Conservation (phyloP, 164 flowering plant species). For the Chimonanthus salicifolius region DNA sequence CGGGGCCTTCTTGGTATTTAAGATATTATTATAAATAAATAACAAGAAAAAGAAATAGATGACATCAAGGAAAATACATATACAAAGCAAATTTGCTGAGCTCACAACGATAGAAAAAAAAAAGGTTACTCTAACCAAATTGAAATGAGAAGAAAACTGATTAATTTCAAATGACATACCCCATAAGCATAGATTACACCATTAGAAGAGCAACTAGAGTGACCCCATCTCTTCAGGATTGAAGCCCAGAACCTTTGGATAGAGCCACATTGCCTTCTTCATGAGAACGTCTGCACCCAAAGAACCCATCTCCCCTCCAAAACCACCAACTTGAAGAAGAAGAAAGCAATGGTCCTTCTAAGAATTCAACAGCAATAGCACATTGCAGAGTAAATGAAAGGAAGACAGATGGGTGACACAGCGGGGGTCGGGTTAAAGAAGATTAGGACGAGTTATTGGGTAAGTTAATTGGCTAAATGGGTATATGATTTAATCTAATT, state of each 20-base stretch:
- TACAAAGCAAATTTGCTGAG: background rate
- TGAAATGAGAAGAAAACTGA: background rate
- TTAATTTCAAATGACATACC: slow-evolving; percentile 35
- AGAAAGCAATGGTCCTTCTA: slow-evolving; percentile 1
- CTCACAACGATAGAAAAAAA: background rate
- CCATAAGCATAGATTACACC: slow-evolving; percentile 76
- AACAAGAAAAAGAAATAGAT: background rate
- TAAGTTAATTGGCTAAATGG: too few species aligned
- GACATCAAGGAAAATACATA: background rate
- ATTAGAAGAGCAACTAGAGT: slow-evolving; percentile 70
- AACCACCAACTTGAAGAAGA: slow-evolving; percentile 5
- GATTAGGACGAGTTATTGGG: too few species aligned
- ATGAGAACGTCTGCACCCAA: slow-evolving; percentile 38
- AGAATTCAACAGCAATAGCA: slow-evolving; percentile 6
- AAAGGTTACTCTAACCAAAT: background rate
- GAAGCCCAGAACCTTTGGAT: slow-evolving; percentile 68
- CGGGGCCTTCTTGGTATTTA: too few species aligned
- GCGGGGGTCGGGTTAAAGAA: too few species aligned
- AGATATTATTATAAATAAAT: too few species aligned
- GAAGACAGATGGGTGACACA: slow-evolving; percentile 24
- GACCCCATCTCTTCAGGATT: slow-evolving; percentile 95
- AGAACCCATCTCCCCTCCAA: slow-evolving; percentile 15
- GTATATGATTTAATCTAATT: too few species aligned
- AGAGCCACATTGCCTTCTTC: slow-evolving; percentile 90
- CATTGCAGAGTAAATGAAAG: slow-evolving; percentile 11